These are phyloP conservation scores for Penicillium psychrosexuale DNA, from an alignment of 2,329 filamentous ascomycete genomes.

Conservation along the genomic window DNA sequence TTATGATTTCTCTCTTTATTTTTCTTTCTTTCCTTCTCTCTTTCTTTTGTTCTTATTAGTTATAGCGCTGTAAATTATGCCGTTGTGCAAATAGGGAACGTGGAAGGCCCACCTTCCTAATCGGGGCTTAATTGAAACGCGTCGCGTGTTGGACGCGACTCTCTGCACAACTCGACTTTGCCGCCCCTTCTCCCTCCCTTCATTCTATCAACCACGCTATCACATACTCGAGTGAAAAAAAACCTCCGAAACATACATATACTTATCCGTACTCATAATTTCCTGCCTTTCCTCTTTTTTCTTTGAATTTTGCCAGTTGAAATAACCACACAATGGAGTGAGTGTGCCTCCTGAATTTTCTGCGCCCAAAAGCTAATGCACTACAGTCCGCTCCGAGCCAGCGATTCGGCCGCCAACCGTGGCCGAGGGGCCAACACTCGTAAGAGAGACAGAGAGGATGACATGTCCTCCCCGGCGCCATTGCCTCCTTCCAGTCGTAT, in stretches of 20 bases:
- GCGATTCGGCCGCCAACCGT: conserved; percentile 79
- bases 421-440: conserved; percentile 57
- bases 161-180: conserved; percentile 7
- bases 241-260: neutral
- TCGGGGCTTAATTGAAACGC: conserved; percentile 38
- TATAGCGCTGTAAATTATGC: neutral
- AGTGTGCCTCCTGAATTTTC: conserved; percentile 11
- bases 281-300: neutral
- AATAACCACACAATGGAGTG: conserved; percentile 32
- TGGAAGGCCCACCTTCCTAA: conserved; percentile 16
- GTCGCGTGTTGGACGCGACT: conserved; percentile 18
- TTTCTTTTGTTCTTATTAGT: neutral
- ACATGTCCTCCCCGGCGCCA: conserved; percentile 58
- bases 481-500: conserved; percentile 61
- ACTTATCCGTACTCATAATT: conserved; percentile 1
- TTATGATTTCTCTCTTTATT: too few relatives aligned
- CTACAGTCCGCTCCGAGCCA: conserved; percentile 64
- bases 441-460: conserved; percentile 64
- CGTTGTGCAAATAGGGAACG: neutral
- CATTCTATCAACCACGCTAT: conserved; percentile 12
- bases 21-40: neutral
- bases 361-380: conserved; percentile 12
- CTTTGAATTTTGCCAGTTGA: conserved; percentile 2
- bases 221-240: neutral
- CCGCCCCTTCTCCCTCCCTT: conserved; percentile 17